Evolutionary conservation across 805 yeast species (phyloP).

Genomic region (Yamadazyma ubonensis): DNA sequence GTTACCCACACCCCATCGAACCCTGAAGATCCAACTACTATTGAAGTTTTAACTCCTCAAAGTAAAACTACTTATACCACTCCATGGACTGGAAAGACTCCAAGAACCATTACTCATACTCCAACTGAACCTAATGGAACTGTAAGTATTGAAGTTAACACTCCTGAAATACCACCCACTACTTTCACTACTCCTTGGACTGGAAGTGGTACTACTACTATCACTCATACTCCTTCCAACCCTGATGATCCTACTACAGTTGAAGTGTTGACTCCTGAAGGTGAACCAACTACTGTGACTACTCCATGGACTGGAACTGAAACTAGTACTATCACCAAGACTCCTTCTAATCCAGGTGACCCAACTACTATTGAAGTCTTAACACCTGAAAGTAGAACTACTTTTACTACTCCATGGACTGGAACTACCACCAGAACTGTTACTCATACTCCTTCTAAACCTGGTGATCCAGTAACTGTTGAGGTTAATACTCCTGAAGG

Average conservation of each 20-base stretch:
- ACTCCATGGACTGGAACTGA: no score
- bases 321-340: no score
- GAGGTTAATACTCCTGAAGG: neutral
- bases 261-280: no score
- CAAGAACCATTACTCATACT: neutral
- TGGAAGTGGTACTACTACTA: neutral
- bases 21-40: neutral
- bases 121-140: neutral
- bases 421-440: slow-evolving; percentile 1
- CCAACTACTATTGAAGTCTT: no score
- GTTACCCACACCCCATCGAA: neutral
- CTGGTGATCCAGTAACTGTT: neutral
- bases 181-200: neutral
- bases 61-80: neutral
- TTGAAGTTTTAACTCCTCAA: neutral
- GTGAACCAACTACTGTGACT: no score
- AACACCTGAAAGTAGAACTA: no score
- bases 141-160: neutral
- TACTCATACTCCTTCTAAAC: neutral
- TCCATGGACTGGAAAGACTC: neutral
- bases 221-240: neutral
- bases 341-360: no score
- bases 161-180: neutral
- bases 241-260: no score
- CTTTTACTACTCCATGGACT: neutral